These are phyloP conservation scores for Fusarium mundagurra DNA, from an alignment of 2,329 filamentous ascomycete species.

Conservation along the genomic window DNA sequence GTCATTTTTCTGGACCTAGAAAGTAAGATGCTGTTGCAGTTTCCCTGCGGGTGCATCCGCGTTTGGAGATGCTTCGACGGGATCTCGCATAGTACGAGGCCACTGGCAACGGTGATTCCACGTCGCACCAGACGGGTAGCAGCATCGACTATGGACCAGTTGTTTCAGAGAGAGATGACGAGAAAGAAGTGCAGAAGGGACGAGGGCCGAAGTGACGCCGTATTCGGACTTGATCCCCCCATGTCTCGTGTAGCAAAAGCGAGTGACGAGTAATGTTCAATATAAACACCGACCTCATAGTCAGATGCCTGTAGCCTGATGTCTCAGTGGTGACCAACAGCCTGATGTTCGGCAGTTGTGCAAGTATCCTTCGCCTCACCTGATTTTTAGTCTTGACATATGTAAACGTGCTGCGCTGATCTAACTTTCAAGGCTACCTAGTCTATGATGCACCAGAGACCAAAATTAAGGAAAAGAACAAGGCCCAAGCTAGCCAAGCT, in stretches of 20 bases:
- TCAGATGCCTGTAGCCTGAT: neutral
- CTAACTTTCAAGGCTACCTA: neutral
- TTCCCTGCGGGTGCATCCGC: slow-evolving; percentile 24
- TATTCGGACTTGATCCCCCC: slow-evolving; percentile 27
- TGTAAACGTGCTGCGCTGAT: neutral
- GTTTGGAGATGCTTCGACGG: slow-evolving; percentile 35
- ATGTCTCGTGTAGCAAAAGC: slow-evolving; percentile 17
- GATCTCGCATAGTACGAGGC: slow-evolving; percentile 37
- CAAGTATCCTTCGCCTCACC: neutral
- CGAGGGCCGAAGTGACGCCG: slow-evolving; percentile 36
- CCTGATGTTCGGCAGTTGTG: neutral
- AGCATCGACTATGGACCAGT: slow-evolving; percentile 23
- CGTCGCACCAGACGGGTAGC: slow-evolving; percentile 19
- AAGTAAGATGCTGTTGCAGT: slow-evolving; percentile 13
- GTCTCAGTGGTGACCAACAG: neutral
- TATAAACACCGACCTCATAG: slow-evolving; percentile 6
- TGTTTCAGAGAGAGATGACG: neutral
- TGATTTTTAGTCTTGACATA: neutral
- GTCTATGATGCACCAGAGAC: neutral
- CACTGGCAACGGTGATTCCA: slow-evolving; percentile 14
- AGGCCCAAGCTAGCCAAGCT: neutral
- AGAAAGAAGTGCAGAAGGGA: neutral
- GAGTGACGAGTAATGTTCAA: slow-evolving; percentile 19
- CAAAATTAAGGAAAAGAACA: neutral
- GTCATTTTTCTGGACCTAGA: slow-evolving; percentile 19